These are phyloP conservation scores for Hymenoscyphus repandus DNA, from an alignment of 2,329 filamentous ascomycete species.

Conservation along the genomic window DNA sequence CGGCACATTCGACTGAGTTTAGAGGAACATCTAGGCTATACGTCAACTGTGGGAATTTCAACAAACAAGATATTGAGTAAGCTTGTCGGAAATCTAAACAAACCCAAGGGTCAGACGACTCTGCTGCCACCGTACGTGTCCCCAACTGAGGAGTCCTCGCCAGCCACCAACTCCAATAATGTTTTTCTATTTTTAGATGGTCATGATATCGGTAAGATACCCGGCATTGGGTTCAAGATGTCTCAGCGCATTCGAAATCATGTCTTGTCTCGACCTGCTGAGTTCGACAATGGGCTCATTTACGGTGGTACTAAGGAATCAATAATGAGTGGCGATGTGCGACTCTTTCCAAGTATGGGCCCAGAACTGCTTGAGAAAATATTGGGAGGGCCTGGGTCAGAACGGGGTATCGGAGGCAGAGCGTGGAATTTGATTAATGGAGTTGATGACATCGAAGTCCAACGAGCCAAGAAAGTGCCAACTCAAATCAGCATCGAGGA, in stretches of 20 bases:
- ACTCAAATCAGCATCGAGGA: constrained; percentile 94
- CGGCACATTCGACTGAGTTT: constrained; percentile 66
- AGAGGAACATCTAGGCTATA: constrained; percentile 75
- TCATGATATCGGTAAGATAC: constrained; percentile 73
- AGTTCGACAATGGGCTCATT: constrained; percentile 39
- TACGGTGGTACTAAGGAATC: constrained; percentile 47
- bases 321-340: constrained; percentile 62
- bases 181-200: constrained; percentile 66
- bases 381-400: constrained; percentile 63
- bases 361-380: constrained; percentile 61
- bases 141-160: constrained; percentile 24
- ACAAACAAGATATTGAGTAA: constrained; percentile 86
- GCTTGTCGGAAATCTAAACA: constrained; percentile 76
- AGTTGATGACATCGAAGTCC: constrained; percentile 69
- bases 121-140: constrained; percentile 58
- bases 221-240: constrained; percentile 80
- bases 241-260: constrained; percentile 61
- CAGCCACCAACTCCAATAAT: constrained; percentile 35
- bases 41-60: constrained; percentile 79
- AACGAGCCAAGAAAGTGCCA: constrained; percentile 65
- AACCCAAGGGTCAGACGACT: constrained; percentile 83
- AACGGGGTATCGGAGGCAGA: constrained; percentile 64
- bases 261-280: constrained; percentile 42
- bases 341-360: constrained; percentile 57
- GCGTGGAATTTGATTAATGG: constrained; percentile 80